phyloP scores from a whole-genome alignment of 257 asterid genomes.

The Solanum neorickii region DNA sequence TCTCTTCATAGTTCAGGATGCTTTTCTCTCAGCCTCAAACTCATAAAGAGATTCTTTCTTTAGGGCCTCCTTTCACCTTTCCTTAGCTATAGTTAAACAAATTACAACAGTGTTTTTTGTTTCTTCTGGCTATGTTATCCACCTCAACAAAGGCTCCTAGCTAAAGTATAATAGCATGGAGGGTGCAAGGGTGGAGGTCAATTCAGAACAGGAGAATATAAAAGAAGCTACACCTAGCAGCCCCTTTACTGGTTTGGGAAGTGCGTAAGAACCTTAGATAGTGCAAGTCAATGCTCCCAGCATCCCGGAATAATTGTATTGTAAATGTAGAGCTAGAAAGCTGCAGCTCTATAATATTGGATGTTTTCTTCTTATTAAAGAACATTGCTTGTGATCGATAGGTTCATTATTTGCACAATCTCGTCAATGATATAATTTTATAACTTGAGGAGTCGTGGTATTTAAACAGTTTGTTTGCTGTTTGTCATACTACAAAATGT shows the following conservation, averaged over 20 bases:
- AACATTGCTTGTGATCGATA: neutral
- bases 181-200: neutral
- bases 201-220: neutral
- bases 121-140: neutral
- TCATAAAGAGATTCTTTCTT: neutral
- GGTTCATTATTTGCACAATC: neutral
- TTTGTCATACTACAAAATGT: neutral
- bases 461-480: neutral
- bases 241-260: neutral
- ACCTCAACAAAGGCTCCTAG: neutral
- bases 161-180: neutral
- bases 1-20: neutral
- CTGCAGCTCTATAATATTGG: neutral
- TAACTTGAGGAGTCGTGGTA: neutral
- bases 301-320: neutral
- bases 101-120: neutral
- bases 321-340: neutral
- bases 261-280: neutral
- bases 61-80: neutral
- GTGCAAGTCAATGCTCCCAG: neutral
- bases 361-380: neutral
- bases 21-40: neutral
- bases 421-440: neutral
- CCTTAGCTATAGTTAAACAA: neutral
- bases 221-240: neutral